Conservation (phyloP, 2,329 filamentous ascomycete species). For the Didymella exigua region DNA sequence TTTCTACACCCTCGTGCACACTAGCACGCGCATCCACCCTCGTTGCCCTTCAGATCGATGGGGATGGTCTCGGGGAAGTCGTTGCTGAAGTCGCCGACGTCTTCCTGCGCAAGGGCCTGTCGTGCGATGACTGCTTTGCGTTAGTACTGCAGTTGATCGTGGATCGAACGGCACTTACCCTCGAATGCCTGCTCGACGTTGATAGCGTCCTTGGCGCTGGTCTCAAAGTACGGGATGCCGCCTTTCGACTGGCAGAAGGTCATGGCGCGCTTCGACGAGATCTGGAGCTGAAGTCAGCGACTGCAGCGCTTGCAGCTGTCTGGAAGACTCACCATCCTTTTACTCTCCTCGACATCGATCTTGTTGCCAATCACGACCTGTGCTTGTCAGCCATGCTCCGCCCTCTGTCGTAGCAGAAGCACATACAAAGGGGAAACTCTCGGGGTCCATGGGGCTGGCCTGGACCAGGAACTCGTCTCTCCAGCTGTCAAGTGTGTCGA, state of each 20-base stretch:
- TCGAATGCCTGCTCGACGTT: conserved; percentile 91
- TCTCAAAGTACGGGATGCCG: conserved; percentile 98
- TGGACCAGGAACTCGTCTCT: conserved; percentile 98
- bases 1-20: conserved; percentile 12
- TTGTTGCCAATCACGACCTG: conserved; percentile 97
- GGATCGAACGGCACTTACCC: conserved; percentile 49
- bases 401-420: background rate
- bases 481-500: conserved; percentile 98
- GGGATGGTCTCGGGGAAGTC: conserved; percentile 99
- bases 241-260: conserved; percentile 98
- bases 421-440: conserved; percentile 93
- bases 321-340: conserved; percentile 72
- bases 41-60: conserved; percentile 93
- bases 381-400: conserved; percentile 20
- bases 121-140: conserved; percentile 79
- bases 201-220: conserved; percentile 96
- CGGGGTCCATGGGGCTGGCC: conserved; percentile 92
- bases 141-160: conserved; percentile 1
- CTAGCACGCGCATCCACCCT: conserved; percentile 90
- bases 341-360: conserved; percentile 97
- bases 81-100: conserved; percentile 95
- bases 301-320: background rate
- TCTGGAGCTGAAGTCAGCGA: conserved; percentile 56
- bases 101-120: conserved; percentile 94
- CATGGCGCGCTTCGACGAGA: conserved; percentile 94